phyloP scores from a whole-genome alignment of 306 rosid species.

The Vicia faba region DNA sequence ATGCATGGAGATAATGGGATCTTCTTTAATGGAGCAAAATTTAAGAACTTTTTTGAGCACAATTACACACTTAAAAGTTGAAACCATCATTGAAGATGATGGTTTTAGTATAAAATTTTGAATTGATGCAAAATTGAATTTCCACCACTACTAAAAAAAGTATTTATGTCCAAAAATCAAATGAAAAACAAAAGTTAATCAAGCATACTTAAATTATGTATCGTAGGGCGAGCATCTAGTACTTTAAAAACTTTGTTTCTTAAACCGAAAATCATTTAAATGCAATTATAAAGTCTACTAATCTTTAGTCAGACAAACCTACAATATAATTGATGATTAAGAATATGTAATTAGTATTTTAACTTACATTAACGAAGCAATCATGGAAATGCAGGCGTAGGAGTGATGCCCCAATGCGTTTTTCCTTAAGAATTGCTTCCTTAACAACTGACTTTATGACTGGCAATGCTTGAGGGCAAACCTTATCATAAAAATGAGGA shows the following conservation, averaged over 20 bases:
- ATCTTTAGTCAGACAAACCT: too few relatives aligned
- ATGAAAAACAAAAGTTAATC: neutral
- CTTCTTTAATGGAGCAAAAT: neutral
- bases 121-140: neutral
- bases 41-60: neutral
- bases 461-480: constrained; percentile 45
- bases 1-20: neutral
- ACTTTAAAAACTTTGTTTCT: too few relatives aligned
- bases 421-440: constrained; percentile 28
- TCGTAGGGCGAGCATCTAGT: too few relatives aligned
- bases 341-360: neutral
- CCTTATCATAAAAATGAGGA: constrained; percentile 35
- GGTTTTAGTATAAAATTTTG: neutral
- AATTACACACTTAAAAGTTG: neutral
- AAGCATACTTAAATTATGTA: neutral
- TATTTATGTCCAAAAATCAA: neutral
- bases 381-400: constrained; percentile 54
- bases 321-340: neutral
- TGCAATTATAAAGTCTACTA: too few relatives aligned
- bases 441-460: constrained; percentile 28
- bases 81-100: neutral
- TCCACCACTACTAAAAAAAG: neutral
- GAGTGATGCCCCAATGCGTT: constrained; percentile 48
- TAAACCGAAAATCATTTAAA: too few relatives aligned
- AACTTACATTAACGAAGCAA: constrained; percentile 50